Evolutionary conservation across 768 basidiomycete species (phyloP), one percentile per base, ranked within the genome.

Genomic region (Boletales sp.): DNA sequence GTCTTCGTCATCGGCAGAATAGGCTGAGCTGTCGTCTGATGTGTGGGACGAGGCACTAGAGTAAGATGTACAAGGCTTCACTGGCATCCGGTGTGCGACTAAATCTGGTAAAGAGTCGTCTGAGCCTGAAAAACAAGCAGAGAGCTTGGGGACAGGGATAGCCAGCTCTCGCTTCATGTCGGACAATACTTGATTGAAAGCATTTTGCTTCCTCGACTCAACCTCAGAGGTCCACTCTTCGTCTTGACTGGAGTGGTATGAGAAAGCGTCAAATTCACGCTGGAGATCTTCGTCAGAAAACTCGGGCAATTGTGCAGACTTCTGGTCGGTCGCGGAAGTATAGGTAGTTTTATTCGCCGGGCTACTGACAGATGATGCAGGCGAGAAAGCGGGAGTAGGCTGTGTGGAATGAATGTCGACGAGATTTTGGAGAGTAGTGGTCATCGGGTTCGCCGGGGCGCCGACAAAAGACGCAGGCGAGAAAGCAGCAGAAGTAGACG

Each of bases 221-320:
- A 57, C 50, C 13, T 59, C 57, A 0, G 46, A 43, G 3, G 57
- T 59, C 50, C 52, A 58, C 2, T 59, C 57, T 15, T 56, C 55
- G 1, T 55, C 48, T 31, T 50, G 38, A n/a, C 36, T 50, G 0
- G 46, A 54, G 15, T 48, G 34, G 14, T 54, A 58, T 19, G 49
- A 50, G 24, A 58, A 58, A 3, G 39, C 24, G 37, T 50, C 56
- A 17, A 50, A 58, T 32, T 54, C 56, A 37, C 45, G 47, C 10
- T 43, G 2, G 4, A 53, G 44, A 3, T 53, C 56, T 5, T 47
- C 51, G 4, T 58, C 57, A 1, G 56, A 50, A 31, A 50, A 54
- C 24, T 58, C 43, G 4, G 45, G 40, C 12, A 18, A 42, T n/a
- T 14, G 47, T 12, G 5, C 11, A 6, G 8, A 31, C 30, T 32